Evolutionary conservation across 2,329 filamentous ascomycete species (phyloP), one percentile per base, ranked within the genome.

Genomic region (Aspergillus eucalypticola): DNA sequence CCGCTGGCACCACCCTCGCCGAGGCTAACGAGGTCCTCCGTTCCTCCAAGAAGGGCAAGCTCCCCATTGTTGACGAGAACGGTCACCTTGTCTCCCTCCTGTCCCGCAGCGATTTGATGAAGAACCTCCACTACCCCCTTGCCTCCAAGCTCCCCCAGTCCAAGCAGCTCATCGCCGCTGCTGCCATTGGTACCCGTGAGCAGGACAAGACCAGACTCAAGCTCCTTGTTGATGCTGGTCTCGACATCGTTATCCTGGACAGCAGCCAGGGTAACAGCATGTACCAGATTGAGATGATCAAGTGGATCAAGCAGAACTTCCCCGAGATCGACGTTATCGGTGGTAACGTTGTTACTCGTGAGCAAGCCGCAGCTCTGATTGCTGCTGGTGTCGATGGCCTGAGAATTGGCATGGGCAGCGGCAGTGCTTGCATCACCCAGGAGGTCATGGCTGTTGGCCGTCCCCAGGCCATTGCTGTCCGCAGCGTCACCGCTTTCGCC

Each of bases 361-460:
- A 98, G 77, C 95, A 99, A 83, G 95, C 95, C 67, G 95, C 96
- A 56, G 82, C 86, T 64, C 83, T 99, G 68, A 98, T 99, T 72
- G 91, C 90, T 63, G 95, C 94, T 67, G 95, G 95, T 75, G 94
- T 91, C 60, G 95, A 99, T 76, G 96, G 95, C 76, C 87, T 99
- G 69, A 91, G 95, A 76, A 99, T 99, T 74, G 95, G 95, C 76
- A 99, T 99, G 95, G 95, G 95, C 69, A 96, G 92, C 75, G 95
- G 95, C 74, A 96, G 91, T 74, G 95, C 95, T 74, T 99, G 95
- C 80, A 99, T 99, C 71, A 99, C 95, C 59, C 95, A 99, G 81
- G 95, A 99, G 82, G 96, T 99, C 75, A 99, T 99, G 95, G 95
- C 95, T 69, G 94, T 99, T 53, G 95, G 96, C 61, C 90, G 95